Evolutionary conservation across 371 early-diverging fungal genomes (phyloP), one percentile per base, ranked within the genome.

Genomic region (Syncephalastrum monosporum): DNA sequence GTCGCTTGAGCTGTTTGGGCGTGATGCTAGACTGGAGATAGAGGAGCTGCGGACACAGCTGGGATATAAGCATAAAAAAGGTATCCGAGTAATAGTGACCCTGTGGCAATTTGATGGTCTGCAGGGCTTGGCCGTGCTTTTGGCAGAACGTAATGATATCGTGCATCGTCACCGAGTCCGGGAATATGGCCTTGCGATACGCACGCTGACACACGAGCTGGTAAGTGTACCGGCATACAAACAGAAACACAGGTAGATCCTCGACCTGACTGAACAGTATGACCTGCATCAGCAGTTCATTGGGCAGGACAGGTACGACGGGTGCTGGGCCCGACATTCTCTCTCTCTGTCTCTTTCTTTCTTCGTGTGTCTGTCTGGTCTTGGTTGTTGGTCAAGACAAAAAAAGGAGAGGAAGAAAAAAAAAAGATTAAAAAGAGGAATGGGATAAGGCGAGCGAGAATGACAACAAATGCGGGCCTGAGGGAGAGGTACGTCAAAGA

Each of bases 171-270:
- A 29, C 38, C 3, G 44, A n/a, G 48, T 74, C 72, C 12, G 74
- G 74, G 58, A 77, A 77, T 17, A 74, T 64, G n/a, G 62, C 72
- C 50, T 69, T 72, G 14, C 56, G 64, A 45, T 77, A 77, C 3
- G 63, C 72, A 42, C 50, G 47, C 25, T 64, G 72, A 46, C 69
- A 50, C 41, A 69, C 72, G 0, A 72, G 56, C 14, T 64, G 62
- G 60, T 72, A 64, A 5, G 74, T 74, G 49, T 61, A 64, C 3
- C 63, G 51, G 42, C 59, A 58, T 24, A 71, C 71, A 42, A 64
- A 61, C 7, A 71, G 56, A 54, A 63, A 67, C n/a, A 53, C 42
- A 1, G 45, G 41, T 5, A 57, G 55, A 49, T 58, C 42, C 14
- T 47, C 17, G n/a, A 15, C 55, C 21, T 33, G 33, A 15, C 38